These are phyloP conservation scores for Penicillium janthinellum DNA, from an alignment of 2,329 filamentous ascomycete species.

Conservation along the genomic window DNA sequence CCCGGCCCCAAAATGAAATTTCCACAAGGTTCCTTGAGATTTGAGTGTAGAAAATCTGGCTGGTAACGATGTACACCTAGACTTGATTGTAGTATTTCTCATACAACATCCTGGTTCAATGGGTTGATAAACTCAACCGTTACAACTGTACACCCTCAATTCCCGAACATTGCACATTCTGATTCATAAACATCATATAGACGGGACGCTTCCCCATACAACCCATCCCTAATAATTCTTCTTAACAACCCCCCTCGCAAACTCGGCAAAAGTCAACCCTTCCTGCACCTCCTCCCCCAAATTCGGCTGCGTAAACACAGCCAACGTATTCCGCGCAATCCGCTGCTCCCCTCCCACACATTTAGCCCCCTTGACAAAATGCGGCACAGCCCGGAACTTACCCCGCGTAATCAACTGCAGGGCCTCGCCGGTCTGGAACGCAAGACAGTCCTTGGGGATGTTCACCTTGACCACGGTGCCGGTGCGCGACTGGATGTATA, in stretches of 20 bases:
- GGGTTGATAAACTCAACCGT: background rate
- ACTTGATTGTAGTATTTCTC: background rate
- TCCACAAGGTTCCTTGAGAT: no score
- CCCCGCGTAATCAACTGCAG: conserved; percentile 89
- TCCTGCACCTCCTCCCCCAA: conserved; percentile 69
- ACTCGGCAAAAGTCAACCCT: conserved; percentile 73
- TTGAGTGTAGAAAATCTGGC: background rate
- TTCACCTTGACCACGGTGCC: conserved; percentile 85
- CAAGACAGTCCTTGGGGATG: conserved; percentile 88
- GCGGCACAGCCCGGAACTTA: conserved; percentile 89
- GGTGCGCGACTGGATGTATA: conserved; percentile 90
- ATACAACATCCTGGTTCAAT: background rate
- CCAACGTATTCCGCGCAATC: conserved; percentile 82
- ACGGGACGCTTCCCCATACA: background rate
- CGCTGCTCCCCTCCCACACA: conserved; percentile 51
- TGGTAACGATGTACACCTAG: background rate
- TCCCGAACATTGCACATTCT: background rate
- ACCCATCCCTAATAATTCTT: conserved; percentile 56
- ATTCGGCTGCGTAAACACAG: conserved; percentile 97
- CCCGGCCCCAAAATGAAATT: no score
- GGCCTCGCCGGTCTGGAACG: conserved; percentile 93
- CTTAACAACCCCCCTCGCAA: conserved; percentile 78
- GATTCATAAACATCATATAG: background rate
- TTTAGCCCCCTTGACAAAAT: conserved; percentile 83
- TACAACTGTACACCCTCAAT: background rate